Evolutionary conservation across 306 rosid species (phyloP), one percentile per base, ranked within the genome.

Genomic region (Cucumis sativus): DNA sequence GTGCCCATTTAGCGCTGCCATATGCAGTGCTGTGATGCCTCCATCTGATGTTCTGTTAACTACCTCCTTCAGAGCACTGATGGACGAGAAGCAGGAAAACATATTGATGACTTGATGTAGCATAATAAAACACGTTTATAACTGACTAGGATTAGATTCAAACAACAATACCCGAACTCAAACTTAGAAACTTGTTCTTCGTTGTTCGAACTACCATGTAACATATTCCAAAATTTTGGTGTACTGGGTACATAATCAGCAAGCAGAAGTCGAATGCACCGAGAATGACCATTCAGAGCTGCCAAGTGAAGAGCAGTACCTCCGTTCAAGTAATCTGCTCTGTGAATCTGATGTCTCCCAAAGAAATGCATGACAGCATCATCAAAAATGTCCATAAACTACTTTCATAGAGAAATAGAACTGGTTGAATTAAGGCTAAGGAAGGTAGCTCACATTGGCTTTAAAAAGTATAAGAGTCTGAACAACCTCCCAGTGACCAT

Each of bases 401-500:
- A 75, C 64, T 21, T 39, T 39, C 41, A 60, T 37, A 59, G 25
- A 58, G 18, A 39, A 25, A 76, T 12, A 40, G 23, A 25, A 55
- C 71, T 0, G 4, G 47, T 20, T 17, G 14, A 21, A 45, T 40
- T 58, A 23, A 43, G 21, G 64, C 21, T 6, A 64, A 37, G 56
- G 65, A 33, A 78, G 37, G 33, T 14, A 25, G 51, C 92, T 79
- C 89, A 96, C 99, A 56, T 93, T 96, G 69, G 99, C 97, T 7
- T 79, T 84, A 64, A 81, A 88, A 71, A 96, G 85, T 63, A 92
- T 59, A 70, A 96, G 84, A 61, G 84, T 89, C 97, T 82, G 97
- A 81, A 89, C 98, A 64, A 96, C 99, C 84, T 92, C 99, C 99
- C 99, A 96, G 40, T 92, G 96, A 82, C 99, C 99, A 77, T 92